Evolutionary conservation across 768 basidiomycete genomes (phyloP), one percentile per base, ranked within the genome.

Genomic region (Podaxis sp.): DNA sequence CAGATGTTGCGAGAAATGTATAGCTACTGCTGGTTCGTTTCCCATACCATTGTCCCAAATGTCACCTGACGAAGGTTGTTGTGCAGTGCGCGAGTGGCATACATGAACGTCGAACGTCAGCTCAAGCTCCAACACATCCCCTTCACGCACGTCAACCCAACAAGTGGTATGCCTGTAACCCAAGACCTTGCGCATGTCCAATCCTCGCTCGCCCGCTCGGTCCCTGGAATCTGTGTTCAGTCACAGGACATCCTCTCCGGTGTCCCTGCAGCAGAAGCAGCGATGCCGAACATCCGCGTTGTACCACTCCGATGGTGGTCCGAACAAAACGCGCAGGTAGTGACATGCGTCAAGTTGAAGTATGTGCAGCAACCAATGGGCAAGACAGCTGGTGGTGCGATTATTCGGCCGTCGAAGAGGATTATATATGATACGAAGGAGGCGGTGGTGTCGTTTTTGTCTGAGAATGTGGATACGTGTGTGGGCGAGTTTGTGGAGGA

Each of bases 291-390:
- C 69, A 93, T 96, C 57, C 88, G 89, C 42, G 90, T 96, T 55
- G 89, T 93, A 65, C 91, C 93, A 7, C 79, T 93, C 15, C 89
- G 93, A 65, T 96, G 95, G 95, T 96, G 95, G 95, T 89, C 88
- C 3, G 86, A 89, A 53, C 86, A 86, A 65, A 87, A 85, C 64
- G 89, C 88, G 2, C 85, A 87, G 74, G 80, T 78, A 46, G 87
- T 95, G 22, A 96, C 93, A 0, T 93, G 91, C 66, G 93, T 96
- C 40, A 95, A 94, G 71, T 80, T 96, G 33, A 93, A 93, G 75
- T 93, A 94, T 67, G 92, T 93, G 33, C 92, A 93, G 69, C 90
- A 93, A 67, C 89, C 92, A 0, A 84, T 92, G 68, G 90, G 92
- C 19, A 90, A 89, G 68, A 85, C 84, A 7, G 86, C 84, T 2